Conservation (phyloP, 306 rosid species). For the Pterocarpus santalinus region DNA sequence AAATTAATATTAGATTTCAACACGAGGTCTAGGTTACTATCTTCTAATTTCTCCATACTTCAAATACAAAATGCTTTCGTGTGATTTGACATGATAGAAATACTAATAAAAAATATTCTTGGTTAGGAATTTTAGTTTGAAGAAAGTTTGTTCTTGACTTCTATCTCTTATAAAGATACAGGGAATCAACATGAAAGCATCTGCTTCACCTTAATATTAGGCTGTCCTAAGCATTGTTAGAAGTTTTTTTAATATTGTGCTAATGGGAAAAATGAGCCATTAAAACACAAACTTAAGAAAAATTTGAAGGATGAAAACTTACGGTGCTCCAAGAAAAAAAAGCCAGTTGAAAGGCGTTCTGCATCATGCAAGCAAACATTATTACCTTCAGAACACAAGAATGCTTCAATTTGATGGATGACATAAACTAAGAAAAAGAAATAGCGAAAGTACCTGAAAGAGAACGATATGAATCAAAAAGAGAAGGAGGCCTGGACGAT, state of each 20-base stretch:
- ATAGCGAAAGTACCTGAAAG: constrained; percentile 64
- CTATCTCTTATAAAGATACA: not conserved
- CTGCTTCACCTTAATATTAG: not conserved
- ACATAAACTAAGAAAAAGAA: not conserved
- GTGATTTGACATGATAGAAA: not conserved
- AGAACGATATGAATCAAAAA: constrained; percentile 74
- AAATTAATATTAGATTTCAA: not conserved
- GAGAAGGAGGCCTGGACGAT: constrained; percentile 68
- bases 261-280: not conserved
- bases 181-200: not conserved
- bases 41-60: not conserved
- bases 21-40: not conserved
- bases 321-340: constrained; percentile 81
- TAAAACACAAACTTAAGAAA: not conserved
- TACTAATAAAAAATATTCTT: not conserved
- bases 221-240: not conserved
- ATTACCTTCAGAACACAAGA: not conserved
- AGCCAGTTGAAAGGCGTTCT: constrained; percentile 90
- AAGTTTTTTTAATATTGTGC: not conserved
- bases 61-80: not conserved
- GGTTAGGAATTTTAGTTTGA: not conserved
- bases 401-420: not conserved
- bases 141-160: not conserved
- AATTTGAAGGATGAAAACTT: constrained; percentile 46
- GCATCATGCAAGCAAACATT: constrained; percentile 46